These are phyloP conservation scores for Globisporangium nagaii DNA, from an alignment of 352 stramenopile genomes.

Conservation along the genomic window DNA sequence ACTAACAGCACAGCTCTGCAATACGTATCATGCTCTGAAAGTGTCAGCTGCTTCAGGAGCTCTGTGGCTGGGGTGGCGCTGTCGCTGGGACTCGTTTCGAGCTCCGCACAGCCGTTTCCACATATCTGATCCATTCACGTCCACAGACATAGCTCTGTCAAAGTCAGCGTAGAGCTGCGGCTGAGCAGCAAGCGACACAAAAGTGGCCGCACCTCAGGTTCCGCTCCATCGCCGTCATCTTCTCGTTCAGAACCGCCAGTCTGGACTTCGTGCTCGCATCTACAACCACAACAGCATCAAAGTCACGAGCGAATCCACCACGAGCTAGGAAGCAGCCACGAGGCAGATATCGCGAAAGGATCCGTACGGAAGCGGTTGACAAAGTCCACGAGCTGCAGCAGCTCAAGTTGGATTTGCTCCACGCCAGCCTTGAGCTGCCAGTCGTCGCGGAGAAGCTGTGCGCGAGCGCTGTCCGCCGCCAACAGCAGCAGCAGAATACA, in stretches of 20 bases:
- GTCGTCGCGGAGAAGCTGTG: slow-evolving; percentile 38
- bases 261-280: slow-evolving; percentile 36
- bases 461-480: slow-evolving; percentile 10
- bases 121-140: slow-evolving; percentile 17
- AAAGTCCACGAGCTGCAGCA: slow-evolving; percentile 54
- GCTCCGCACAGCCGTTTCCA: slow-evolving; percentile 28
- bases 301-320: no score
- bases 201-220: slow-evolving; percentile 29
- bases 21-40: no score
- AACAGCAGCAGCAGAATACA: no score
- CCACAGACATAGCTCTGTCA: no score
- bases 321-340: no score
- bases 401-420: slow-evolving; percentile 40
- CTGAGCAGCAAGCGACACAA: background rate
- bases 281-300: slow-evolving; percentile 9
- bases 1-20: no score
- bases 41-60: no score
- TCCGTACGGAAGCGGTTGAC: slow-evolving; percentile 56
- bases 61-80: background rate
- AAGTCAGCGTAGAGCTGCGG: no score
- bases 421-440: slow-evolving; percentile 44
- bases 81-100: background rate
- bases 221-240: slow-evolving; percentile 37
- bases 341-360: background rate
- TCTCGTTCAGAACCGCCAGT: slow-evolving; percentile 34